Percentiles rank a stretch among this genome's conserved stretches.
These are phyloP conservation scores for Wickerhamomyces chambardii DNA, from an alignment of 805 yeast species.

Conservation along the genomic window DNA sequence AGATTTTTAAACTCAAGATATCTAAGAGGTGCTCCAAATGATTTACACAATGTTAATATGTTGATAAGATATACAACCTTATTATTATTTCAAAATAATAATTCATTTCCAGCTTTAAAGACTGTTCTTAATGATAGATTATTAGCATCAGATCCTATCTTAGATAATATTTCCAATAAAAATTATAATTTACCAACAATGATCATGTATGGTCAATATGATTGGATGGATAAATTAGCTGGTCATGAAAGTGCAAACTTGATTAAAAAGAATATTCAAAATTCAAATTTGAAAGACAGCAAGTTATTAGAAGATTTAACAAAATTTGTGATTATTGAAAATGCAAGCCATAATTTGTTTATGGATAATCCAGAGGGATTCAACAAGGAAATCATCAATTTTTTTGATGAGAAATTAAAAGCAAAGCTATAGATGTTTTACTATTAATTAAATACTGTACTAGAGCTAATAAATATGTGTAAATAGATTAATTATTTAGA, in stretches of 20 bases:
- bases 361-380: constrained; percentile 55
- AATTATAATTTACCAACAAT: constrained; percentile 28
- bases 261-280: constrained; percentile 1
- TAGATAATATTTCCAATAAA: constrained; percentile 40
- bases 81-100: constrained; percentile 12
- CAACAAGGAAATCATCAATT: constrained; percentile 32
- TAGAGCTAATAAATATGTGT: no score
- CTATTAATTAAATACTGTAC: no score
- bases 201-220: constrained; percentile 56
- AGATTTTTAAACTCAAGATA: constrained; percentile 22
- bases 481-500: no score
- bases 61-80: constrained; percentile 13
- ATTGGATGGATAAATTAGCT: constrained; percentile 62
- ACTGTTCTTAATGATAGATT: constrained; percentile 19
- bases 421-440: not conserved
- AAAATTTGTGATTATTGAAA: constrained; percentile 24
- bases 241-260: constrained; percentile 23
- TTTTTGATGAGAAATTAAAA: constrained; percentile 8
- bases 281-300: constrained; percentile 3
- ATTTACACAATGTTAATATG: constrained; percentile 7
- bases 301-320: constrained; percentile 12
- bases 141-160: constrained; percentile 55
- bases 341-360: constrained; percentile 73
- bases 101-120: constrained; percentile 9
- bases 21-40: constrained; percentile 10